Base-by-base conservation (phyloP, 2,329 filamentous ascomycete species). In the Trichoderma sp. region DNA sequence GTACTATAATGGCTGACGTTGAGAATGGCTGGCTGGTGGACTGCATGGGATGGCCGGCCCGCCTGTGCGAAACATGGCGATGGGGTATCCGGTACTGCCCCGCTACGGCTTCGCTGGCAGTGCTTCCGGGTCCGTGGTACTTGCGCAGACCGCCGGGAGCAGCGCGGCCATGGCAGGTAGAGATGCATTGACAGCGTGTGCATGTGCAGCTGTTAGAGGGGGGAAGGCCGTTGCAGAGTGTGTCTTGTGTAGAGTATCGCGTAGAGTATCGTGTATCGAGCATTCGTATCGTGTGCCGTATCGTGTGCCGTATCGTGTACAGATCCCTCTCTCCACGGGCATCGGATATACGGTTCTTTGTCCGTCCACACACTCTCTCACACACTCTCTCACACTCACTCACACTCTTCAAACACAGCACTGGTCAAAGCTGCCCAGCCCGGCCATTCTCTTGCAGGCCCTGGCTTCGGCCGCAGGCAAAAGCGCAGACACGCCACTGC, bases 61-160 rank as follows among this genome's bases (percentile, higher is more conserved):
- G 50, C 37, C 25, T 25, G 63, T 19, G 13, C 39, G 53, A 45
- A 52, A 64, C 66, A 50, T 68, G 66, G 42, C 27, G 29, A 45
- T 35, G 39, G 56, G 39, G 59, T 68, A 68, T 42, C 42, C 60
- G 50, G 42, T 64, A 68, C 58, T 48, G 50, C 58, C 59, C 57
- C 58, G 60, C 50, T 42, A 29, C 52, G 34, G 53, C 50, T 60
- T 64, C 45, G 57, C 45, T 58, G 50, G 45, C 66, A 56, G 52
- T 57, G 66, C 59, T 56, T 57, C 66, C 66, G 66, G 50, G 66
- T 68, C 66, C 22, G 66, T 57, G 59, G 66, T 68, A 68, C 42
- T 22, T 22, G n/a, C 53, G 52, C 66, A 68, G 59, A 64, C 66
- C 66, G 66, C 66, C 66, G 35, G 66, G 58, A 57, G 54, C 61